Evolutionary conservation across 352 stramenopile genomes (phyloP).

Genomic region (Blastocystis sp.): DNA sequence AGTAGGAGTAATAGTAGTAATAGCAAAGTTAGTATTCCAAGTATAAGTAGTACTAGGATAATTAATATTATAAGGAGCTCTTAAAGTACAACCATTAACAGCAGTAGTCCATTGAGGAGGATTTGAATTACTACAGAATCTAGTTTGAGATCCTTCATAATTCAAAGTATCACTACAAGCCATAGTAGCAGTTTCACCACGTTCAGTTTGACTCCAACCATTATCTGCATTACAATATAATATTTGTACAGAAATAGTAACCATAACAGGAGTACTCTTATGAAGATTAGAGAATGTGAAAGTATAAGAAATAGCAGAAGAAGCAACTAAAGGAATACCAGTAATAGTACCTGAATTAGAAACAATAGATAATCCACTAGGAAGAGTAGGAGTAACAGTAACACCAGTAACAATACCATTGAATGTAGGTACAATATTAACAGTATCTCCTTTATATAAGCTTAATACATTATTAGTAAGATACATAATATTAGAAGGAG

Average conservation of each 20-base stretch:
- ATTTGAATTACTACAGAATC: background rate
- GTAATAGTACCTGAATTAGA: background rate
- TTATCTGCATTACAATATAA: background rate
- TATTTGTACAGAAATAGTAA: conserved; percentile 19
- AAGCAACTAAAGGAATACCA: background rate
- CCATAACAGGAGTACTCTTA: background rate
- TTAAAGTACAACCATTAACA: conserved; percentile 18
- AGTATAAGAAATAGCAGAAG: background rate
- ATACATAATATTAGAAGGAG: conserved; percentile 14
- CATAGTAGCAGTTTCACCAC: background rate
- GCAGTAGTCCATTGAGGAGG: conserved; percentile 12
- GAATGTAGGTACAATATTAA: conserved; percentile 4
- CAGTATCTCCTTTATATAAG: conserved; percentile 4
- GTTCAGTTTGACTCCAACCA: conserved; percentile 9
- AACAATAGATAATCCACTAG: background rate
- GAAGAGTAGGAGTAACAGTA: background rate
- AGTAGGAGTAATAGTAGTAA: conserved; percentile 18
- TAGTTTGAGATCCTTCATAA: conserved; percentile 4
- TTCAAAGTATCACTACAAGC: no score
- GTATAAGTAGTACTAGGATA: conserved; percentile 8
- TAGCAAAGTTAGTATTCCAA: conserved; percentile 28
- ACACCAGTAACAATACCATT: background rate
- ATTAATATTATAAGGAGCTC: conserved; percentile 8
- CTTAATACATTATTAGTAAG: background rate
- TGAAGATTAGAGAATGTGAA: background rate